Base-by-base conservation (phyloP, 495 filamentous ascomycete species). In the Tuber umbilicatum region DNA sequence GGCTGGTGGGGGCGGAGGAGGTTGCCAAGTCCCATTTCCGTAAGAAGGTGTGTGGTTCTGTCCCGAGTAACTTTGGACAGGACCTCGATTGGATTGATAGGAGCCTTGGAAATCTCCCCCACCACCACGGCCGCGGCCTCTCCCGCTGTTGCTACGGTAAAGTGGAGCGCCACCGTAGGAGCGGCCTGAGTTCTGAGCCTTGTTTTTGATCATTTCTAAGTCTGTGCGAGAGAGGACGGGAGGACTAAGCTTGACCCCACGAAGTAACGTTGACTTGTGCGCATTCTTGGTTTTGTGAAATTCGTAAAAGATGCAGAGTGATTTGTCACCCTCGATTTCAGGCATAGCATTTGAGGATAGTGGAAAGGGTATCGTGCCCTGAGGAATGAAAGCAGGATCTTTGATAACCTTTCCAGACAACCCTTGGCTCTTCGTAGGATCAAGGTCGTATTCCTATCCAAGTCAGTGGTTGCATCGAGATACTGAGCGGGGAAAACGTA, bases 261-360 rank as follows among this genome's bases (percentile, higher is more conserved):
- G 90, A 71, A 99, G 87, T 38, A 99, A 87, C 92, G 96, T 95
- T 12, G 94, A 97, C 80, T 97, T 97, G 84, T 99, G 95, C 31
- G 89, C 84, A 78, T 91, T 86, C 23, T 84, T 84, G 19, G 88
- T 88, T 60, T 87, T 84, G 0, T 94, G 94, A 83, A 97, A 91
- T 41, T 91, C 88, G 82, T 97, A 99, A 75, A 91, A 84, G 68
- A 97, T 92, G 78, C 92, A 97, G 67, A 97, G 89, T 47, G 91
- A 92, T 35, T 89, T 89, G 85, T 98, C 93, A 72, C 92, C 91
- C 35, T 95, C 91, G 10, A 98, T 81, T 79, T 91, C 85, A 5
- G 93, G 90, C 88, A 96, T 89, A 23, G 85, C 86, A 47, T 88
- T 88, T 40, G 87, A 85, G 73, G 87, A 85, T 60, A 96, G 83